Evolutionary conservation across 2,329 filamentous ascomycete species (phyloP), one percentile per base, ranked within the genome.

Genomic region (Macroventuria anomochaeta): DNA sequence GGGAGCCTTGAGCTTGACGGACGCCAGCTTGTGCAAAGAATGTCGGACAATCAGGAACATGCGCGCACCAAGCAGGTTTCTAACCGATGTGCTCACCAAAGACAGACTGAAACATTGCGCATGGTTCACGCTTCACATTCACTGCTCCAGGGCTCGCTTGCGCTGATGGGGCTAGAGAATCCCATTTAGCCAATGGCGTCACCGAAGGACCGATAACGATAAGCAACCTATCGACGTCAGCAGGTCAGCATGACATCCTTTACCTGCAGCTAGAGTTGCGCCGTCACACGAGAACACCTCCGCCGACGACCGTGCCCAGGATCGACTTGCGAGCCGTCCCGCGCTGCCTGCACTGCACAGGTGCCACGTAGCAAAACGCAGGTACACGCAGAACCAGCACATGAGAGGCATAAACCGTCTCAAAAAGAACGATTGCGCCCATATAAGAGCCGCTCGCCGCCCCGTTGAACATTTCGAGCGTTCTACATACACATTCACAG

Each of bases 301-400:
- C 53, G 58, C 56, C 54, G 37, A 59, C 51, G 59, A 53, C 64
- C 61, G 61, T 66, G 67, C 67, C 63, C 65, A 71, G 64, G 71
- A 72, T 72, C 71, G 64, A 71, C 69, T 68, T 67, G 60, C 63
- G 69, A 70, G 68, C 65, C 70, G 70, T 69, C 58, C 54, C 51
- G 55, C 57, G 57, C 66, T 67, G 46, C 46, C 64, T 70, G 66
- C 62, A 68, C 64, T 69, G 66, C 59, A 70, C 61, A 71, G 69
- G 69, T 72, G 70, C 70, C 70, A 73, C 70, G 70, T 72, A 67
- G 67, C 68, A 70, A 29, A 62, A 66, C 61, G 64, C 67, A 69
- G 68, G 68, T 67, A 69, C 66, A 60, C 64, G 56, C 57, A 57
- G 59, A 61, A 61, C 58, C 59, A 58, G 69, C 64, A 64, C 64